A percentile compares a stretch with the other conserved stretches of the same genome.
phyloP scores from a whole-genome alignment of 2,329 filamentous ascomycete genomes.

The Sarocladiaceae sp. region DNA sequence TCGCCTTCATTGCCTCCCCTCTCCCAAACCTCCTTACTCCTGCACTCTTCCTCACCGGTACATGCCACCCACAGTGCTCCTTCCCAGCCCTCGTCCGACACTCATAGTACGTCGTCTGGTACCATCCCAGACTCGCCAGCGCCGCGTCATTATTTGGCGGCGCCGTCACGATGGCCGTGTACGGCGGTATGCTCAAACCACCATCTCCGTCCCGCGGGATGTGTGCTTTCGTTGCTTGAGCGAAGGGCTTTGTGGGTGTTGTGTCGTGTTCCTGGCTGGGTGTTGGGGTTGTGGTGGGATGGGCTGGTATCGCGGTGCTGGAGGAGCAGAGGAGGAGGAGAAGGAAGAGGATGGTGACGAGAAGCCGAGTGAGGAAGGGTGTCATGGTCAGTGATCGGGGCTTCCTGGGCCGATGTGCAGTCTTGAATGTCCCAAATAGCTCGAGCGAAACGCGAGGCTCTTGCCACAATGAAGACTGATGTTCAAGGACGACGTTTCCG shows the following conservation, averaged over 20 bases:
- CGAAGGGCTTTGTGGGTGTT: not conserved
- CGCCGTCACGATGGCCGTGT: slow-evolving; percentile 20
- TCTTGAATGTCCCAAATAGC: no score
- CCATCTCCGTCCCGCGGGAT: not conserved
- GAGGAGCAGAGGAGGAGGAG: not conserved
- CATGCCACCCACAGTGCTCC: slow-evolving; percentile 30
- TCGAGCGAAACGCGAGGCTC: no score
- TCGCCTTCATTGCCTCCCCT: slow-evolving; percentile 8
- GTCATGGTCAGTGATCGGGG: no score
- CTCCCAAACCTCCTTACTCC: not conserved
- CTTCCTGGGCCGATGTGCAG: no score
- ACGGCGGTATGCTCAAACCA: slow-evolving; percentile 19
- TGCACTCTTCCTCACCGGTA: slow-evolving; percentile 11
- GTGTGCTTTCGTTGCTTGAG: slow-evolving; percentile 1
- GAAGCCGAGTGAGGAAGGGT: not conserved
- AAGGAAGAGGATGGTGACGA: not conserved
- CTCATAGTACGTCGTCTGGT: slow-evolving; percentile 27
- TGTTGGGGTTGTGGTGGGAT: not conserved
- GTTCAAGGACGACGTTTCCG: no score
- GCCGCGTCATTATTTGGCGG: slow-evolving; percentile 23
- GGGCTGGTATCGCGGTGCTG: not conserved
- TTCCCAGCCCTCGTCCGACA: slow-evolving; percentile 23
- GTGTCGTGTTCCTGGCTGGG: not conserved
- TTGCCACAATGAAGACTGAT: no score
- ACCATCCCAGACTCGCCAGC: slow-evolving; percentile 24